These are phyloP conservation scores for Kazachstania taianensis DNA, from an alignment of 805 yeast species.

Conservation along the genomic window DNA sequence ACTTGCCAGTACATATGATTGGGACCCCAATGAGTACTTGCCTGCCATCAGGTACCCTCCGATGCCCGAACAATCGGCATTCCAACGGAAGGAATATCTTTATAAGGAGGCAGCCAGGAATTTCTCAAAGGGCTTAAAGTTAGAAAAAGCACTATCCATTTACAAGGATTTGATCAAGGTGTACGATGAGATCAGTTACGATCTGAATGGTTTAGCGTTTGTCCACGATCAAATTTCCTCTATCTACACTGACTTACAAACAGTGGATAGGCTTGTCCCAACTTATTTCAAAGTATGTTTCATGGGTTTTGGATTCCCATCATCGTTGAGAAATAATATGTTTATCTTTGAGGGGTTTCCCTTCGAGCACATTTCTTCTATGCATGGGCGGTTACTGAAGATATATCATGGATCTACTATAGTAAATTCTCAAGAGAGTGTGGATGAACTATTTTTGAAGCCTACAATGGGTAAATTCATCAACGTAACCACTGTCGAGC, in stretches of 20 bases:
- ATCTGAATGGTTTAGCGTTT: conserved; percentile 62
- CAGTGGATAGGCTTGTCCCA: conserved; percentile 62
- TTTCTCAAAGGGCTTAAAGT: conserved; percentile 58
- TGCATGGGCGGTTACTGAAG: conserved; percentile 63
- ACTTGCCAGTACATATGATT: conserved; percentile 63
- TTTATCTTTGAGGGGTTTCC: conserved; percentile 81
- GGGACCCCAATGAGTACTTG: conserved; percentile 52
- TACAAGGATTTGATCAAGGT: conserved; percentile 70
- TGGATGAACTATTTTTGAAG: conserved; percentile 37
- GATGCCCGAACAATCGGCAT: conserved; percentile 71
- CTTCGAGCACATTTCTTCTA: conserved; percentile 77
- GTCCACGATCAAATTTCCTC: conserved; percentile 60
- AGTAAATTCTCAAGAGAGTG: conserved; percentile 47
- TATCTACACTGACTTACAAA: conserved; percentile 56
- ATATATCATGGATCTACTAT: conserved; percentile 77
- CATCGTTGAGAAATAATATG: conserved; percentile 59
- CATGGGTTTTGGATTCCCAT: conserved; percentile 79
- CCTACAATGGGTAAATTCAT: conserved; percentile 64
- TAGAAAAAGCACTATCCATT: conserved; percentile 71
- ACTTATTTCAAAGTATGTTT: conserved; percentile 72
- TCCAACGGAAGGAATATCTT: conserved; percentile 68
- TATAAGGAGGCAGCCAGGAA: conserved; percentile 60
- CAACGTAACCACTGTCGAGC: conserved; percentile 63
- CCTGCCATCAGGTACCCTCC: conserved; percentile 54
- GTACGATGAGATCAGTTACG: conserved; percentile 62